A percentile compares a stretch with the other conserved stretches of the same genome.
Conservation (phyloP, 305 asterid species). For the Vinca major region DNA sequence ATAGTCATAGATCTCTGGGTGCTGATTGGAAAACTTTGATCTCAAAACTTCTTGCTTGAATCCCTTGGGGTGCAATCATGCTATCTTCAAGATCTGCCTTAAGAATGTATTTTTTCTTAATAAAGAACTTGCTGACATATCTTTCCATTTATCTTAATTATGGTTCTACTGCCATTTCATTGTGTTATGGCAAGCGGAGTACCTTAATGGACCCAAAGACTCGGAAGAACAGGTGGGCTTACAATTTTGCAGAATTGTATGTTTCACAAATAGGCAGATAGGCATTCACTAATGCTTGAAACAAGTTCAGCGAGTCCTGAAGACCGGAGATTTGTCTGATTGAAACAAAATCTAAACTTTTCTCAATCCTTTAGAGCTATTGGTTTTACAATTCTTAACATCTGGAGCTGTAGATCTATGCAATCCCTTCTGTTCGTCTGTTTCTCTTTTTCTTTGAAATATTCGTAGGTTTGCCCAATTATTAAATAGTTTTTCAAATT, state of each 20-base stretch:
- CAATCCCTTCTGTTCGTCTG: conserved; percentile 3
- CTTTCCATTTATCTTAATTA: neutral
- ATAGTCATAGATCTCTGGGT: neutral
- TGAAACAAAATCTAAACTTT: neutral
- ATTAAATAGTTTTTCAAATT: conserved; percentile 4
- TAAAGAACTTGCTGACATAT: neutral
- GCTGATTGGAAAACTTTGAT: neutral
- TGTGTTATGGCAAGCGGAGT: neutral
- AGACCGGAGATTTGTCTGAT: neutral
- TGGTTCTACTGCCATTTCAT: neutral
- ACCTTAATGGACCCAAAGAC: neutral
- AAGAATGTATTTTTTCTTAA: neutral
- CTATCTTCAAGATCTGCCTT: neutral
- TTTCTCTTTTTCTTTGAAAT: neutral
- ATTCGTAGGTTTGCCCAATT: neutral
- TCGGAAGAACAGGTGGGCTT: neutral
- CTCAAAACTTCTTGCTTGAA: neutral
- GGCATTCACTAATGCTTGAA: conserved; percentile 1
- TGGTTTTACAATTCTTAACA: neutral
- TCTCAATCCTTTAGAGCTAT: neutral
- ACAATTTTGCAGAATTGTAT: neutral
- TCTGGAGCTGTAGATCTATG: conserved; percentile 4
- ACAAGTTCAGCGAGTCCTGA: neutral
- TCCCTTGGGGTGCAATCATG: neutral
- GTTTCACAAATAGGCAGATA: neutral